phyloP scores from a whole-genome alignment of 2,329 filamentous ascomycete genomes.

The Helicocarpus griseus region DNA sequence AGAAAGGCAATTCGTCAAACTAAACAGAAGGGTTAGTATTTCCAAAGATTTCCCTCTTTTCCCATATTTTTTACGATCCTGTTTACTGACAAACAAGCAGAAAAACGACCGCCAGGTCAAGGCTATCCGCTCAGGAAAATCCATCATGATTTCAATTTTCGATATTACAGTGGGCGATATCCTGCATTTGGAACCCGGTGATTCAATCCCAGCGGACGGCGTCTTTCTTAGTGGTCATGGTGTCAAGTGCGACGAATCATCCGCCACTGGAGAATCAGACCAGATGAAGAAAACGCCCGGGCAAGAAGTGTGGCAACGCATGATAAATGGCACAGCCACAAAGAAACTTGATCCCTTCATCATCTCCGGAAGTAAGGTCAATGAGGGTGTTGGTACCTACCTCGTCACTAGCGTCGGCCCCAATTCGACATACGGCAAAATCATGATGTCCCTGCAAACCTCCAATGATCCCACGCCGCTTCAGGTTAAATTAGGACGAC shows the following conservation, averaged over 20 bases:
- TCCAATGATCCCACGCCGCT: slow-evolving; percentile 66
- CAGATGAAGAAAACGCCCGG: slow-evolving; percentile 57
- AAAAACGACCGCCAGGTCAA: slow-evolving; percentile 58
- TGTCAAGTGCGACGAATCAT: slow-evolving; percentile 63
- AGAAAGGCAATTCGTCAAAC: slow-evolving; percentile 54
- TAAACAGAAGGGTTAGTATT: slow-evolving; percentile 41
- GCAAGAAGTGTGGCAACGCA: slow-evolving; percentile 48
- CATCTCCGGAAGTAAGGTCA: slow-evolving; percentile 70
- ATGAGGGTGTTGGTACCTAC: slow-evolving; percentile 67
- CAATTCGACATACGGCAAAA: slow-evolving; percentile 66
- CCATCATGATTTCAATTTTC: slow-evolving; percentile 53
- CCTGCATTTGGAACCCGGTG: slow-evolving; percentile 58
- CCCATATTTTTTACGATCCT: not conserved
- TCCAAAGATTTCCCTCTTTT: not conserved
- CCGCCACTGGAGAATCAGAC: slow-evolving; percentile 64
- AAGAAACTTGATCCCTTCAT: slow-evolving; percentile 60
- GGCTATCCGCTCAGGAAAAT: slow-evolving; percentile 57
- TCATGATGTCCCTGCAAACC: slow-evolving; percentile 63
- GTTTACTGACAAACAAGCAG: slow-evolving; percentile 26
- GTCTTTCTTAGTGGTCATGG: slow-evolving; percentile 58
- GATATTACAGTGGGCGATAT: slow-evolving; percentile 62
- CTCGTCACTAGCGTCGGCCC: slow-evolving; percentile 64
- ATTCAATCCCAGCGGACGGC: slow-evolving; percentile 61
- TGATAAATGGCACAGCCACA: slow-evolving; percentile 43
- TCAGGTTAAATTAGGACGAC: slow-evolving; percentile 64